phyloP scores from a whole-genome alignment of 2,329 filamentous ascomycete genomes.

The Colletotrichum cereale region DNA sequence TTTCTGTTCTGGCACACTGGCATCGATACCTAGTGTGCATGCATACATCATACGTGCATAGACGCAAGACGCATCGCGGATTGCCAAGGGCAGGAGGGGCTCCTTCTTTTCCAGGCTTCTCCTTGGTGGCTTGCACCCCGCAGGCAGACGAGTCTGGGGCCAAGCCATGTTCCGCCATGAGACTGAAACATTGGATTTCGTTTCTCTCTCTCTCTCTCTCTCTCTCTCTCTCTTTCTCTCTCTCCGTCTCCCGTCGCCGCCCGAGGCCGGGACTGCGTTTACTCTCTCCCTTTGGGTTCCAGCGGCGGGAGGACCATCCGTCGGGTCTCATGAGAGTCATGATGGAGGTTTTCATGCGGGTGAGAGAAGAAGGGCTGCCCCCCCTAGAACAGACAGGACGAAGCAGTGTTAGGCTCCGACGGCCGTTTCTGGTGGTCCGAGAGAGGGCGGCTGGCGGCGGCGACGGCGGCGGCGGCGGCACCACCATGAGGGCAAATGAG shows the following conservation, averaged over 20 bases:
- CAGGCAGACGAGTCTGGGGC: constrained; percentile 15
- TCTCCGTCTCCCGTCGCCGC: not conserved
- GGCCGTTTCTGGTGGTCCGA: constrained; percentile 40
- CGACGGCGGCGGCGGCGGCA: constrained; percentile 1
- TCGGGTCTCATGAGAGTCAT: constrained; percentile 27
- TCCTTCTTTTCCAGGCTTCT: constrained; percentile 13
- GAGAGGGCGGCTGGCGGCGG: constrained; percentile 35
- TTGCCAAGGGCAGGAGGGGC: constrained; percentile 29
- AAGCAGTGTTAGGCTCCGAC: constrained; percentile 36
- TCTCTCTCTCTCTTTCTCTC: constrained; percentile 7
- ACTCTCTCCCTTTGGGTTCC: constrained; percentile 31
- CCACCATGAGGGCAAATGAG: constrained; percentile 32
- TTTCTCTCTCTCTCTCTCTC: constrained; percentile 3
- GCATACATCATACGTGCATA: not conserved
- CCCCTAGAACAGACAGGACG: constrained; percentile 26
- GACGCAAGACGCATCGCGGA: not conserved
- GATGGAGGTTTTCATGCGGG: constrained; percentile 36
- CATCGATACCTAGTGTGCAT: not conserved
- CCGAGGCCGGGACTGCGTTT: not conserved
- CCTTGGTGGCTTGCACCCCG: constrained; percentile 6
- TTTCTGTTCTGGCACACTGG: constrained; percentile 14
- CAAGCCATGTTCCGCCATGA: constrained; percentile 27
- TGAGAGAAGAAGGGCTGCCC: constrained; percentile 10
- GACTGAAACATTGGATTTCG: constrained; percentile 5
- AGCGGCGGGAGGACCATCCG: constrained; percentile 31